These are phyloP conservation scores for Solanum lignicaule DNA, from an alignment of 257 asterid genomes.

Conservation along the genomic window DNA sequence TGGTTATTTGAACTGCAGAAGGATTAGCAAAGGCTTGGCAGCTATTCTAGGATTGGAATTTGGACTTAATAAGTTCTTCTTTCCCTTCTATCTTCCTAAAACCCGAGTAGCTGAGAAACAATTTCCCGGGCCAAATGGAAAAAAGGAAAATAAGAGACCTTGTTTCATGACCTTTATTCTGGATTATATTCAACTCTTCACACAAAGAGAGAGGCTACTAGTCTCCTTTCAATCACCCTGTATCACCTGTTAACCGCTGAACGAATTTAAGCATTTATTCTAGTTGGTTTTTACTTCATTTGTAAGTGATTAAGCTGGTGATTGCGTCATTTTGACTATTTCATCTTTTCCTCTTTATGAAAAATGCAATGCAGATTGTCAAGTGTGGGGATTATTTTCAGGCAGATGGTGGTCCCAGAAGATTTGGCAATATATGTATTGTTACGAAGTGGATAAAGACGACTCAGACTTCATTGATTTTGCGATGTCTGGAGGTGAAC, in stretches of 20 bases:
- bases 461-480: constrained; percentile 43
- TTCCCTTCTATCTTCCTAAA: neutral
- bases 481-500: constrained; percentile 78
- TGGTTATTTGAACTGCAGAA: neutral
- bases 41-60: neutral
- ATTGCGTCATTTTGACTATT: neutral
- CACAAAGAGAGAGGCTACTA: neutral
- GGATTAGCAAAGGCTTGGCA: neutral
- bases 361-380: constrained; percentile 46
- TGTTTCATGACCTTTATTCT: neutral
- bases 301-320: neutral
- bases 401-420: constrained; percentile 87
- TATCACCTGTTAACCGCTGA: neutral
- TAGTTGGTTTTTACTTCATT: neutral
- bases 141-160: neutral
- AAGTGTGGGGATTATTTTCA: constrained; percentile 93
- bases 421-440: constrained; percentile 75
- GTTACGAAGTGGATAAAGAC: constrained; percentile 58
- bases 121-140: neutral
- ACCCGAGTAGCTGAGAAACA: neutral
- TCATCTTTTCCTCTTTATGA: neutral
- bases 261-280: neutral
- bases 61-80: neutral
- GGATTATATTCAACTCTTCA: neutral
- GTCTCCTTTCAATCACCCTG: neutral